Base-by-base conservation (phyloP, 768 basidiomycete genomes). In the Xerocomus brunneocitrinus region DNA sequence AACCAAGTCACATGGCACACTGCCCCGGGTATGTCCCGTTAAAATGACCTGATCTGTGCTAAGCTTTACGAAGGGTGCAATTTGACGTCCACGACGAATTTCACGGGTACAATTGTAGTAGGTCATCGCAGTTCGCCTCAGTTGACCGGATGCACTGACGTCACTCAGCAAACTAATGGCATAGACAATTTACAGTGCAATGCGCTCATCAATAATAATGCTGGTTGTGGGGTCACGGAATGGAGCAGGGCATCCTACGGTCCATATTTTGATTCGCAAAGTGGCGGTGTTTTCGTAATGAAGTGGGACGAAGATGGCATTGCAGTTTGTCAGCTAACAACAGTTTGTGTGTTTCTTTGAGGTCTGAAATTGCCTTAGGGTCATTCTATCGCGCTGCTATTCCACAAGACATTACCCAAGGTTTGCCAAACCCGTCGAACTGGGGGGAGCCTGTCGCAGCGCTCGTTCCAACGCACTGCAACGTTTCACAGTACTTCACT, bases 251-350 rank as follows among this genome's bases (percentile, higher is more conserved):
- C 87, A 2, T 94, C 91, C 0, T 94, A 89, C 68, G 92, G 92
- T 0, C 83, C 86, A 35, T 80, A 79, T 49, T 93, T 93, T 64
- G 91, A 93, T 56, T 76, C 78, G 1, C 82, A 81, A 62, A 81
- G 86, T 9, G 92, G 92, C 5, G 92, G 92, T 3, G 83, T 91
- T 3, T 93, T 90, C 65, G 90, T 83, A 1, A 91, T 91, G 88
- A 86, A 87, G 60, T 94, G 92, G 92, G 88, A 92, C 62, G 79
- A 83, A 54, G 76, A 75, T 55, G 83, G 84, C 2, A 89, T 91
- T 52, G 79, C 83, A 38, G 79, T 89, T 57, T 91, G 89, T 91
- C 56, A 66, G 88, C 1, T 35, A 14, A 25, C 40, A 10, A 25
- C 27, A 14, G 14, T 46, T 34, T 49, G 8, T 32, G 1, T 52